Evolutionary conservation across 2,329 filamentous ascomycete species (phyloP), one percentile per base, ranked within the genome.

Genomic region (Aspergillus sp.): DNA sequence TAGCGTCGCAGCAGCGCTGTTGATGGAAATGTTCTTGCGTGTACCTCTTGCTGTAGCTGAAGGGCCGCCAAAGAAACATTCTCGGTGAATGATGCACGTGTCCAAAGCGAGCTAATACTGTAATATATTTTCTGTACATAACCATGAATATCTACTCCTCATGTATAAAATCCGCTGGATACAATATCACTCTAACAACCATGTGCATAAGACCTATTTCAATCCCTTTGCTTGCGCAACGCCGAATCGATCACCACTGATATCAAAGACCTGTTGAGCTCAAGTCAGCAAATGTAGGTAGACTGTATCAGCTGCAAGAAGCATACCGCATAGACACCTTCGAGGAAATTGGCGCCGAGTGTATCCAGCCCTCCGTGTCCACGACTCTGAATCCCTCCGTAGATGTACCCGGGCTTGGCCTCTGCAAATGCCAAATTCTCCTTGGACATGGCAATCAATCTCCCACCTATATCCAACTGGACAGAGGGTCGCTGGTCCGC

Each of bases 1-100:
- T 36, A 91, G 89, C 66, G 92, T 96, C 17, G 93, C 94, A 1
- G 85, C 89, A 5, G 91, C 85, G 1, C 75, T 97, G 45, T 74
- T 97, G 47, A 73, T 73, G 58, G 65, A 75, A 49, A 71, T 65
- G 56, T 73, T 76, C 52, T 59, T 75, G 47, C 67, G 65, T 3
- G 59, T 64, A 21, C 70, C 69, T n/a, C 54, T 72, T 25, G 59
- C 59, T 25, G 47, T 69, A 29, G 59, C 61, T 16, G 55, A 59
- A 21, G 51, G 56, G 20, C 48, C 48, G 10, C 58, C 57, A 45
- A 66, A 64, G 43, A 45, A 52, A 38, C 47, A 48, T 14, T 23
- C 48, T 40, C 44, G 16, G 21, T 49, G 43, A 53, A 19, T 4
- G 3, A 47, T 47, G 38, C 16, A n/a, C 14, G 20, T 31, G 34